Conservation (phyloP, 306 rosid species). For the Cucumis melo region DNA sequence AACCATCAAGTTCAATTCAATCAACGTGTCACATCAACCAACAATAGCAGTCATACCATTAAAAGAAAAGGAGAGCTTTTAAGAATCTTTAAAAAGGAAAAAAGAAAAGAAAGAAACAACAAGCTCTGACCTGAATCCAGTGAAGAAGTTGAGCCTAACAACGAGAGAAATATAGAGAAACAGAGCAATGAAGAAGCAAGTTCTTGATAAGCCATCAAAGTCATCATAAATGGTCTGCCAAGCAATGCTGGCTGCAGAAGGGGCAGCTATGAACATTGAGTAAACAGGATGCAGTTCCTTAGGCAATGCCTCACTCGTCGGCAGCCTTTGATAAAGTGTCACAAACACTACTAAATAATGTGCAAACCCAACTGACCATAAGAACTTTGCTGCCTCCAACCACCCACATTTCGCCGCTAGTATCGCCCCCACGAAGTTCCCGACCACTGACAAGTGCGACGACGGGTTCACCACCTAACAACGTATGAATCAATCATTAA, state of each 20-base stretch:
- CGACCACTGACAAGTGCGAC: constrained; percentile 66
- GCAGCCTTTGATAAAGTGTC: constrained; percentile 77
- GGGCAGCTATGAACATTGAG: constrained; percentile 85
- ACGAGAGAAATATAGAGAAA: constrained; percentile 61
- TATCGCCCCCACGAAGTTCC: constrained; percentile 79
- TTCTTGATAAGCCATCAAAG: constrained; percentile 53
- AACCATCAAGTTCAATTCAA: too few species aligned
- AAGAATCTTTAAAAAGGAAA: neutral
- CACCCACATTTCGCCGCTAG: constrained; percentile 69
- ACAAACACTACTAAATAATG: constrained; percentile 75
- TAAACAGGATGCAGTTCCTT: constrained; percentile 86
- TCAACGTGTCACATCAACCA: neutral
- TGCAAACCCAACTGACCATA: constrained; percentile 84
- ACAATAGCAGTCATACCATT: too few species aligned
- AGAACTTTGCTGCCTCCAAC: constrained; percentile 69
- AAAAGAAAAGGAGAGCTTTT: neutral
- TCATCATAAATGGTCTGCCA: constrained; percentile 57
- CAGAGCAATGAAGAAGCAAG: constrained; percentile 73
- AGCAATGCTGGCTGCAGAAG: constrained; percentile 74
- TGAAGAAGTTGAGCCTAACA: constrained; percentile 68
- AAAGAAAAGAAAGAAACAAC: neutral
- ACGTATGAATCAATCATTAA: neutral
- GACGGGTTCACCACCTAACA: constrained; percentile 57
- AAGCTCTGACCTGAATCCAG: constrained; percentile 45
- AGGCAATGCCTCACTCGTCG: constrained; percentile 71